Evolutionary conservation across 306 rosid genomes (phyloP).

Genomic region (Quercus glauca): DNA sequence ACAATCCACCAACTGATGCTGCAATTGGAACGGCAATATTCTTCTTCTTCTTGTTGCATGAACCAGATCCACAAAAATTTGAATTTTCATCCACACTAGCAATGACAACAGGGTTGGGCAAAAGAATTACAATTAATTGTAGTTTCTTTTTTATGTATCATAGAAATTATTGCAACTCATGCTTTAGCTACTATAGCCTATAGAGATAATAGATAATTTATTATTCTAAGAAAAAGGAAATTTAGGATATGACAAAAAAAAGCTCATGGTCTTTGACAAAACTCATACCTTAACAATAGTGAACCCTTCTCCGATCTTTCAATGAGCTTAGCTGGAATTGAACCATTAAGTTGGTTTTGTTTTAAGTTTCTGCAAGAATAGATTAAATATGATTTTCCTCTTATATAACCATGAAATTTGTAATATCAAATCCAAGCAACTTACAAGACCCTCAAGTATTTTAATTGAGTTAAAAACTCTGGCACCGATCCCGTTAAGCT

Average conservation of each 20-base stretch:
- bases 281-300: conserved; percentile 44
- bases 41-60: conserved; percentile 20
- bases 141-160: too few relatives aligned
- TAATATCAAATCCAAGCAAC: conserved; percentile 2
- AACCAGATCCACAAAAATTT: conserved; percentile 23
- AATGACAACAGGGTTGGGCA: not conserved
- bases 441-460: conserved; percentile 36
- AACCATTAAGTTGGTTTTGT: conserved; percentile 38
- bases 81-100: conserved; percentile 40
- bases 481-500: conserved; percentile 42
- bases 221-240: too few relatives aligned
- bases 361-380: conserved; percentile 46
- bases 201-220: too few relatives aligned
- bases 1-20: conserved; percentile 43
- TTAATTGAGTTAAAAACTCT: conserved; percentile 30
- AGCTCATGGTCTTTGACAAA: not conserved
- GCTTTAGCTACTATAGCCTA: too few relatives aligned
- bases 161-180: too few relatives aligned
- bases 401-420: not conserved
- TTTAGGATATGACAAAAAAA: too few relatives aligned
- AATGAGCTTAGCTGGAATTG: conserved; percentile 39
- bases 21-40: conserved; percentile 27
- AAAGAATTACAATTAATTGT: too few relatives aligned
- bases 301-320: conserved; percentile 33
- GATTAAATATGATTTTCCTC: not conserved